These are phyloP conservation scores for Jaltomata sinuosa DNA, from an alignment of 257 asterid species.

Conservation along the genomic window DNA sequence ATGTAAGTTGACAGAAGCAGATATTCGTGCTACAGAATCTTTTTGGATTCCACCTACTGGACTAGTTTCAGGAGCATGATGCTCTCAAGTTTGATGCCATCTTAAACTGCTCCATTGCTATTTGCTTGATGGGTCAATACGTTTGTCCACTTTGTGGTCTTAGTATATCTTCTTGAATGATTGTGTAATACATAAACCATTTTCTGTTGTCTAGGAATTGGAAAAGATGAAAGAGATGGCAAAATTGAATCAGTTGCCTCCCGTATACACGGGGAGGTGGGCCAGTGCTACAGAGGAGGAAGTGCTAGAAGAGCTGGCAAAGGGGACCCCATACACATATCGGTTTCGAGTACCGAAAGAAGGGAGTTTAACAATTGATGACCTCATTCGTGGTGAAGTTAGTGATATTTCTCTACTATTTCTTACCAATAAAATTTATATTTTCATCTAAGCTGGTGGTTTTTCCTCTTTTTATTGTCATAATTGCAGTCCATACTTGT, in stretches of 20 bases:
- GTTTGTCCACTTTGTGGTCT: neutral
- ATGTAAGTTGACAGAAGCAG: neutral
- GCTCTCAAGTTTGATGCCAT: neutral
- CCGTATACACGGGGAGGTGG: conserved; percentile 90
- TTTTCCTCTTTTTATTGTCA: neutral
- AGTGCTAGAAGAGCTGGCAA: conserved; percentile 64
- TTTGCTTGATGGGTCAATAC: neutral
- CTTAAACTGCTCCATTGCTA: neutral
- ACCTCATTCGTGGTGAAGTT: conserved; percentile 96
- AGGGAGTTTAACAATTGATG: conserved; percentile 67
- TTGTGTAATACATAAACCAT: neutral
- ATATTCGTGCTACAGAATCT: neutral
- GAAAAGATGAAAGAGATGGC: conserved; percentile 90
- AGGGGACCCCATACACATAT: conserved; percentile 77
- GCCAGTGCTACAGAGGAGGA: conserved; percentile 61
- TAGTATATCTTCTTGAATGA: neutral
- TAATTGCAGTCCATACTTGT: neutral
- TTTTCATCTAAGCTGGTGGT: neutral
- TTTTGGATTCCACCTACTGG: neutral
- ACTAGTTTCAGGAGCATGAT: neutral
- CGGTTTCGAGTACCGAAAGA: conserved; percentile 86
- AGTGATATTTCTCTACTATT: conserved; percentile 2
- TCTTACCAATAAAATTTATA: neutral
- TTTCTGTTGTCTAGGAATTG: conserved; percentile 48
- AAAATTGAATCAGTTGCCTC: conserved; percentile 76